Conservation (phyloP, 345 rosid species). For the Streptanthus diversifolius region DNA sequence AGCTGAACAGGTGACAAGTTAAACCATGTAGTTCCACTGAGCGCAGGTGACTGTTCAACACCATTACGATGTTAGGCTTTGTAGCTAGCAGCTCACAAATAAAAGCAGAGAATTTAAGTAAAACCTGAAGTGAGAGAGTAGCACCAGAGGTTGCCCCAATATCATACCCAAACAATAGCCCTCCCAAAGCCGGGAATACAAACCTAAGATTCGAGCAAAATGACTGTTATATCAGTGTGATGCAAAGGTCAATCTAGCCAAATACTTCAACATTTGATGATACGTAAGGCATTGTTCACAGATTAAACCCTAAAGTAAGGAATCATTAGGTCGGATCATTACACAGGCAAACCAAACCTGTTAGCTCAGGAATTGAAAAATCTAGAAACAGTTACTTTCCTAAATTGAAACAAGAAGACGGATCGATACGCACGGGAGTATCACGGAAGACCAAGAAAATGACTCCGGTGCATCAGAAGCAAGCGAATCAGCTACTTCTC, state of each 20-base stretch:
- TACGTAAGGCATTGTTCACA: not conserved
- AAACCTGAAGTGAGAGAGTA: slow-evolving; percentile 79
- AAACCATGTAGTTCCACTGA: slow-evolving; percentile 91
- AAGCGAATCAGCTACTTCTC: slow-evolving; percentile 48
- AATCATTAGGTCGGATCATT: not conserved
- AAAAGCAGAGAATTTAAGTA: not conserved
- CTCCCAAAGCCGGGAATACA: slow-evolving; percentile 89
- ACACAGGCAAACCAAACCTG: not conserved
- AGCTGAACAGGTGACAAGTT: slow-evolving; percentile 81
- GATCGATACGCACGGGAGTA: slow-evolving; percentile 69
- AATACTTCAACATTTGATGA: not conserved
- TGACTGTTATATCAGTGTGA: not conserved
- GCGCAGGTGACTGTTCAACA: slow-evolving; percentile 62
- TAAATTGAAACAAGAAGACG: not conserved
- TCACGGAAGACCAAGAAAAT: slow-evolving; percentile 84
- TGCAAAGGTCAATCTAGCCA: not conserved
- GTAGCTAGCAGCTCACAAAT: not conserved
- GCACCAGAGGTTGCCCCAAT: slow-evolving; percentile 98
- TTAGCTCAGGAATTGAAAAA: slow-evolving; percentile 1
- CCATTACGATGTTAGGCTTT: slow-evolving; percentile 6
- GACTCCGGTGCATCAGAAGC: slow-evolving; percentile 51
- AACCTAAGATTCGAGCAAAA: slow-evolving; percentile 49
- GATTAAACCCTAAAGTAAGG: not conserved
- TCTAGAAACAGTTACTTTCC: not conserved
- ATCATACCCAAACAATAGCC: slow-evolving; percentile 88